Base-by-base conservation (phyloP, 179 eudicot species). In the Camellia oleifera region DNA sequence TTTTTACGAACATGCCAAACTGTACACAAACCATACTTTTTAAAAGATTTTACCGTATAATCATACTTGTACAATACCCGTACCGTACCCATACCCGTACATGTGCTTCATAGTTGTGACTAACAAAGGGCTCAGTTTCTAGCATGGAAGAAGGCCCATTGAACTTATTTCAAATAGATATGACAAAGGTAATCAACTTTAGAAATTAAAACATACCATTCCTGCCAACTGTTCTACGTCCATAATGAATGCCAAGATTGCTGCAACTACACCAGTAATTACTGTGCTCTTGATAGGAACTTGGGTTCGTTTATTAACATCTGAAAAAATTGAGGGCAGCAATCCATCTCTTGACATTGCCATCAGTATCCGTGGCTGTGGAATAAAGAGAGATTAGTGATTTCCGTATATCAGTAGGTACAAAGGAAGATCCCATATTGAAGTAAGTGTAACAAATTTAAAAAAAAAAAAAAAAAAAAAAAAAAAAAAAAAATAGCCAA, bases 331-430 rank as follows among this genome's bases (percentile, higher is more conserved):
- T 50, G 98, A 83, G 42, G 99, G 99, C 81, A 95, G 84, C 85
- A 95, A 83, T 75, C 99, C 99, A 81, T 95, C 98, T 88, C 99
- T 90, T 42, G 99, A 91, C 99, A 95, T 95, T 74, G 98, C 98
- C 99, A 95, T 92, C 80, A 95, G 88, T 80, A 95, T 94, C 50
- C 99, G 88, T 60, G 99, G 98, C 99, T 94, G 93, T 64, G 76
- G 80, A 71, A 82, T 68, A 83, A 64, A 83, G 76, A 57, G 76
- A 57, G 56, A 62, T 66, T 54, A 40, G 7, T 18, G 53, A 78
- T 76, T 52, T 45, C n/a, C 48, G 62, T 5, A 10, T 11, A 74
- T 32, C 15, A 57, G 15, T 69, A 50, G 18, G 61, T n/a, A 56
- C 64, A 69, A 81, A 60, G 11, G 2, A 70, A 9, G 52, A 42